Base-by-base conservation (phyloP, 1,139 yeast genomes). In the Suhomyces atakaporum region DNA sequence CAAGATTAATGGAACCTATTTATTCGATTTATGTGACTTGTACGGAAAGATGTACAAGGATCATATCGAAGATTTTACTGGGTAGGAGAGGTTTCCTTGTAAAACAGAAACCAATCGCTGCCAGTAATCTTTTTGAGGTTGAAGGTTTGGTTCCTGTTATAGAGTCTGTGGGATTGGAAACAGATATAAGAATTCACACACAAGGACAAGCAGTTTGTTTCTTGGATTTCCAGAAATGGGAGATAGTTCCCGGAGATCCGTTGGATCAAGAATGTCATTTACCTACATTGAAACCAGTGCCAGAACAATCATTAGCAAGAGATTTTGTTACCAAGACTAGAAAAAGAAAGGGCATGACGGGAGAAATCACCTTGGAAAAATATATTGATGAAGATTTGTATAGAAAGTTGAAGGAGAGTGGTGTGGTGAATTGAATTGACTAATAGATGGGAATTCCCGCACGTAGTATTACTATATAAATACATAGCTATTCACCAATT, bases 281-380 rank as follows among this genome's bases (percentile, higher is more conserved):
- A 28, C 89, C 89, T 7, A 74, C 81, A 26, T 68, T 92, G 53
- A 79, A 79, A 47, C 86, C 96, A 0, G 96, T 92, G 1, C 81
- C 84, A 3, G 61, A 69, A 1, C 68, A 69, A 16, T 81, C 85
- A 1, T 63, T 90, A 45, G 92, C 96, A 0, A 69, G 98, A 42
- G 98, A 94, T 59, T 88, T 90, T 53, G 83, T 89, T 29, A 63
- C 86, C 61, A 94, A 94, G 60, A 89, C 97, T 0, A 73, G 99
- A 55, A 78, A 81, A 48, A 73, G 97, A 47, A 90, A 89, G 57
- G 97, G 97, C 0, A 58, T 81, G 41, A 68, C 74, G n/a, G 92
- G 84, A 13, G 95, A 86, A 31, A 95, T 96, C 5, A 73, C 77
- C 3, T 58, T 90, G 38, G 73, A 76, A 38, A 82, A 81, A 49